These are phyloP conservation scores for Salmacisia buchloeana DNA, from an alignment of 1,284 basidiomycete species.

Conservation along the genomic window DNA sequence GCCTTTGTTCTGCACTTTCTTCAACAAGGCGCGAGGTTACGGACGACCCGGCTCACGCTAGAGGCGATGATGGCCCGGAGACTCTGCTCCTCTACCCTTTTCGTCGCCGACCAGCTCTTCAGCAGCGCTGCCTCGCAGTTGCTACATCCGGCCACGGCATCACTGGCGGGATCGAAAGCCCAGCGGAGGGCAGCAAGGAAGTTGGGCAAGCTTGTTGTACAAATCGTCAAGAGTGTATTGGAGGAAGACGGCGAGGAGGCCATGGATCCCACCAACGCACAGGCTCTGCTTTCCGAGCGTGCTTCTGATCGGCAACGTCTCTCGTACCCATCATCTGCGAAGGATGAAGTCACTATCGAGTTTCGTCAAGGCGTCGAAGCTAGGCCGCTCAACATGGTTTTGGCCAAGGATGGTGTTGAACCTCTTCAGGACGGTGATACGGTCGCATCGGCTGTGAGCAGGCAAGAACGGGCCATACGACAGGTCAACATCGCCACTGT, in stretches of 20 bases:
- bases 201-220: neutral
- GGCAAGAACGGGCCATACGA: neutral
- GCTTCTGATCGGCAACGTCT: neutral
- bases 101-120: neutral
- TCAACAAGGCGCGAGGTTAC: neutral
- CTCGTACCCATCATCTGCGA: neutral
- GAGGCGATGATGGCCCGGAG: neutral
- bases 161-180: neutral
- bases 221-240: neutral
- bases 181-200: neutral
- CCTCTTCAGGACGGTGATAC: no score
- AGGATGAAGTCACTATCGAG: neutral
- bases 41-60: neutral
- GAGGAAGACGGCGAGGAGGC: constrained; percentile 11
- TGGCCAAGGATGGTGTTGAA: no score
- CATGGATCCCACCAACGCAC: constrained; percentile 2
- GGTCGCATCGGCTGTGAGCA: no score
- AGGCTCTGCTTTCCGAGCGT: neutral
- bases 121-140: neutral
- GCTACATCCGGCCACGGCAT: neutral
- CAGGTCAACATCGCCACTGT: constrained; percentile 19
- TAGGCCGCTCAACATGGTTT: neutral
- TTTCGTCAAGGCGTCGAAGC: constrained; percentile 6
- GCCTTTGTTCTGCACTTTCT: neutral
- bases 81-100: neutral